Conservation (phyloP, 108 stramenopile species). For the Cyclotella distinguenda region DNA sequence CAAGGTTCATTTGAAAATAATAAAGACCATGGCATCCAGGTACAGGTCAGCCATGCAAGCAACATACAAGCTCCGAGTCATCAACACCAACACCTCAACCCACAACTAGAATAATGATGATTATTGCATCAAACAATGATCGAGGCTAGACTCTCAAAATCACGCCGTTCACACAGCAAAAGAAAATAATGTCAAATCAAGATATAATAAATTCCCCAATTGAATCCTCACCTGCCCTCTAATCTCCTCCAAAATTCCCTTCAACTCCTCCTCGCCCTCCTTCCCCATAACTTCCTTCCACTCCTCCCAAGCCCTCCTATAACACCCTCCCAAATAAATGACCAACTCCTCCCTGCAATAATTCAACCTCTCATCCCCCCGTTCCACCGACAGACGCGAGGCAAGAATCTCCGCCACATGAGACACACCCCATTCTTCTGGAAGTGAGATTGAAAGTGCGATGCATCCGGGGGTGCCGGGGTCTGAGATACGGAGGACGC, state of each 20-base stretch:
- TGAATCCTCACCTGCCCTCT: slow-evolving; percentile 33
- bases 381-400: slow-evolving; percentile 46
- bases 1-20: no score
- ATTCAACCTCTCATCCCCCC: slow-evolving; percentile 8
- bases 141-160: no score
- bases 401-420: slow-evolving; percentile 76
- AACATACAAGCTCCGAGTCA: no score
- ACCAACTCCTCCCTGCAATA: slow-evolving; percentile 46
- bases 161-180: no score
- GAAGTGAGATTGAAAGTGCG: slow-evolving; percentile 5
- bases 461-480: background rate
- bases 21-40: no score
- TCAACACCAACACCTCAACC: no score
- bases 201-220: background rate
- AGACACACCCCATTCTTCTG: slow-evolving; percentile 10
- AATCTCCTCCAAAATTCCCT: slow-evolving; percentile 64
- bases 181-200: no score
- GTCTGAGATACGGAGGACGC: slow-evolving; percentile 50
- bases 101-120: no score
- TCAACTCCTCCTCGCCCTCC: slow-evolving; percentile 45
- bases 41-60: no score
- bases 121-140: no score
- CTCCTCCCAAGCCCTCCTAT: slow-evolving; percentile 68
- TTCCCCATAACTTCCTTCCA: slow-evolving; percentile 40
- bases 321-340: slow-evolving; percentile 59